Percentiles rank a stretch among this genome's conserved stretches.
Evolutionary conservation across 1,284 basidiomycete species (phyloP).

Genomic region (Moesziomyces globuligerus): DNA sequence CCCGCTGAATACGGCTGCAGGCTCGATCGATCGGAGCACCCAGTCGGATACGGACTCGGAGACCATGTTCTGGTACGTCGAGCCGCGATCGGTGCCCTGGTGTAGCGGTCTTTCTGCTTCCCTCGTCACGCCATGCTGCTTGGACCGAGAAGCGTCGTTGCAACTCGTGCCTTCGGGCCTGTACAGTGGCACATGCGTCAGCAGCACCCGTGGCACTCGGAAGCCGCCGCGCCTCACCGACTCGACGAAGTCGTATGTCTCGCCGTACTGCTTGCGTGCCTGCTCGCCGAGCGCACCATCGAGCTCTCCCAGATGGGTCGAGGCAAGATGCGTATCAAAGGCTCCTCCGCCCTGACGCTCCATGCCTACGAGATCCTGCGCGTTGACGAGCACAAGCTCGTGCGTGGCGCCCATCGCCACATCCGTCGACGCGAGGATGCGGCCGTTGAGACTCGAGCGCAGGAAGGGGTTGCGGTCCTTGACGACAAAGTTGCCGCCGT

Average conservation of each 20-base stretch:
- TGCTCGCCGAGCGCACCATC: constrained; percentile 28
- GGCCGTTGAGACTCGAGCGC: constrained; percentile 40
- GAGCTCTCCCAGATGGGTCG: constrained; percentile 34
- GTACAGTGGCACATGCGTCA: constrained; percentile 56
- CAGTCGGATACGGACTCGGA: constrained; percentile 38
- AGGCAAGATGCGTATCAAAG: constrained; percentile 20
- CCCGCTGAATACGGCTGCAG: constrained; percentile 53
- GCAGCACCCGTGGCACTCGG: constrained; percentile 39
- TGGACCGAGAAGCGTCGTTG: constrained; percentile 30
- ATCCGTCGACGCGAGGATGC: constrained; percentile 42
- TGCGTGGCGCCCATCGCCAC: constrained; percentile 38
- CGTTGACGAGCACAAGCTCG: constrained; percentile 54
- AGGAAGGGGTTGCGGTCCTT: constrained; percentile 17
- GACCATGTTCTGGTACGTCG: constrained; percentile 59
- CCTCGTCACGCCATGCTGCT: constrained; percentile 39
- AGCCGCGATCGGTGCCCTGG: constrained; percentile 48
- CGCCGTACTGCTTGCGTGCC: constrained; percentile 34
- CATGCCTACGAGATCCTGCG: constrained; percentile 58
- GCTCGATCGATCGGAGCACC: constrained; percentile 44
- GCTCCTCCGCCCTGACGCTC: constrained; percentile 35
- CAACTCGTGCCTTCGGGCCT: constrained; percentile 31
- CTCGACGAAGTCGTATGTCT: constrained; percentile 51
- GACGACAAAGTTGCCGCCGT: constrained; percentile 34
- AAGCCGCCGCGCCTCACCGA: constrained; percentile 16
- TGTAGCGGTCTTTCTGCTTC: constrained; percentile 42